These are phyloP conservation scores for Chaetothyriales sp. DNA, from an alignment of 2,329 filamentous ascomycete species.

Conservation along the genomic window DNA sequence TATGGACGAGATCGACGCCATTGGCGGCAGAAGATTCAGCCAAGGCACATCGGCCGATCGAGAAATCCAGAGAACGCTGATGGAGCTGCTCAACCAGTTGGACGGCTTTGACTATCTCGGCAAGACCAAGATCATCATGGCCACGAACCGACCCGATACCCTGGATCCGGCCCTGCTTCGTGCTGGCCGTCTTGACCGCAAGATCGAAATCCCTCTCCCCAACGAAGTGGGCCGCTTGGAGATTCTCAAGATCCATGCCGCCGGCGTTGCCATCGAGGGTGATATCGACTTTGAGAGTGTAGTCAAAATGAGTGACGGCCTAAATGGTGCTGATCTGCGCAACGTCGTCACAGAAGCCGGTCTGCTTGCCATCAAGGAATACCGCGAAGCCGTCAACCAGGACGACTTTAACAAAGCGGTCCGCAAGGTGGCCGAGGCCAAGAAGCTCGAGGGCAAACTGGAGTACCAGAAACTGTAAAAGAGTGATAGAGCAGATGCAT, in stretches of 20 bases:
- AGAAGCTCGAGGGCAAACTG: conserved; percentile 96
- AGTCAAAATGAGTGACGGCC: conserved; percentile 97
- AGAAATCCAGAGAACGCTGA: conserved; percentile 94
- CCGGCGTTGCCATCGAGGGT: conserved; percentile 72
- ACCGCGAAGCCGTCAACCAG: conserved; percentile 88
- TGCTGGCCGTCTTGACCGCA: conserved; percentile 84
- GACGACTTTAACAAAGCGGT: conserved; percentile 99
- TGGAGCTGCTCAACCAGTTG: conserved; percentile 96
- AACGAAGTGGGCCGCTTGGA: conserved; percentile 94
- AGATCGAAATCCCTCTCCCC: conserved; percentile 93
- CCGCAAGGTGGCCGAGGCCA: conserved; percentile 87
- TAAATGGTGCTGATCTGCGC: conserved; percentile 92
- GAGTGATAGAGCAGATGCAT: neutral
- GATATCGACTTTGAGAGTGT: conserved; percentile 98
- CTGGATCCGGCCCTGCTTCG: conserved; percentile 84
- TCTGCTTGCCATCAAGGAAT: conserved; percentile 95
- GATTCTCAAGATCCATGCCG: conserved; percentile 94
- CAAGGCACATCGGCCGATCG: conserved; percentile 95
- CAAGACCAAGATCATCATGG: conserved; percentile 99
- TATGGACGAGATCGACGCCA: conserved; percentile 99
- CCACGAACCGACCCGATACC: conserved; percentile 91
- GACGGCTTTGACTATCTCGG: conserved; percentile 98
- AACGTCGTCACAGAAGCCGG: conserved; percentile 98
- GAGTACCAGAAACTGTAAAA: conserved; percentile 86
- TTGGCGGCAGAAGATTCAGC: conserved; percentile 88